Base-by-base conservation (phyloP, 2,329 filamentous ascomycete species). In the Penicillium rolfsii region DNA sequence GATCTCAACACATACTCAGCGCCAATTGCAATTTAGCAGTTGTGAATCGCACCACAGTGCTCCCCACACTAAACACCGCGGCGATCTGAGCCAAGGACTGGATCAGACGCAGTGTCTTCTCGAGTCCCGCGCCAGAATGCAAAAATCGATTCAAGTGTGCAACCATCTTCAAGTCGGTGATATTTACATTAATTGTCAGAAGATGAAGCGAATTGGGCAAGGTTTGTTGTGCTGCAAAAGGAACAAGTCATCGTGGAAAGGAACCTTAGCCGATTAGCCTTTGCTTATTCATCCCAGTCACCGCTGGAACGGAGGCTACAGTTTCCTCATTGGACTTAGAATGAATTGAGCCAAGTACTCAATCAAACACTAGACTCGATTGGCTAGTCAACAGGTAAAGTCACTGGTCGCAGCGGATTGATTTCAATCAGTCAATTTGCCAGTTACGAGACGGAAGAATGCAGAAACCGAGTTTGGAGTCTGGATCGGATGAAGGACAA, bases 11-110 rank as follows among this genome's bases (percentile, higher is more conserved):
- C 73, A 56, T 68, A 81, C 81, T 74, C 57, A 82, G 62, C 28
- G 77, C 78, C 55, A 83, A 73, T 64, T 82, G 76, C 35, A 70
- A 64, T 53, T 77, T 75, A 6, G 77, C 73, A 3, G 70, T 73
- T 1, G 70, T 67, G 71, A 77, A 82, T 35, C 70, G 70, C 26
- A 71, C 67, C 3, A 74, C 70, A 16, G 75, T 71, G 52, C 70
- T 66, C 24, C 71, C 69, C 30, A 64, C 54, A 1, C 66, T 70
- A 14, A 75, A 62, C 30, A 69, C 67, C 12, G 67, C 68, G n/a
- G 70, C 65, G 19, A 78, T 69, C 55, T 76, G 74, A 11, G 72
- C 70, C 19, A 74, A 52, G 9, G 76, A 74, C 58, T 80, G 77
- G 38, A 77, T 64, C 2, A 79, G 64, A 24, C 77, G 77, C 4